phyloP scores from a whole-genome alignment of 345 rosid genomes.

The Aurinia saxatilis region DNA sequence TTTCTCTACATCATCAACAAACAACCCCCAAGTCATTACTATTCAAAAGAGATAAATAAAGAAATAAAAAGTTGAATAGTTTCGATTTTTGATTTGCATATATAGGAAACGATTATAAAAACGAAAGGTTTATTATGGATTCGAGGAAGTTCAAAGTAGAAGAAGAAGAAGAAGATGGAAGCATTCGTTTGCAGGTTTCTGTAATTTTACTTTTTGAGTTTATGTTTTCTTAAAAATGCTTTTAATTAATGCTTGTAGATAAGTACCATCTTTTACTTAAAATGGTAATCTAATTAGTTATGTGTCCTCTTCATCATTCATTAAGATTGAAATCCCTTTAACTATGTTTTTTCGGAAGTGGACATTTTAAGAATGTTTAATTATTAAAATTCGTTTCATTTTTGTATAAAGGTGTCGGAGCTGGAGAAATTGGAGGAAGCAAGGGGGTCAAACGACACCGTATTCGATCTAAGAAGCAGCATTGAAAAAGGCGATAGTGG shows the following conservation, averaged over 20 bases:
- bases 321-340: neutral
- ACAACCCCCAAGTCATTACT: conserved; percentile 16
- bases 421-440: conserved; percentile 41
- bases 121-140: conserved; percentile 25
- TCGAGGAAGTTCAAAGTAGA: conserved; percentile 12
- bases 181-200: conserved; percentile 43
- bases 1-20: conserved; percentile 28
- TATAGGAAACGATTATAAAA: neutral
- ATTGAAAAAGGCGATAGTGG: conserved; percentile 51
- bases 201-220: neutral
- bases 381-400: neutral
- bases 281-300: neutral
- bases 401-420: conserved; percentile 33
- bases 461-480: conserved; percentile 49
- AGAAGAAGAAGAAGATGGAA: conserved; percentile 38
- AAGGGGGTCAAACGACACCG: conserved; percentile 43
- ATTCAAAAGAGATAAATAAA: neutral
- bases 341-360: neutral
- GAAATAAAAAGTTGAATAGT: neutral
- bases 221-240: neutral
- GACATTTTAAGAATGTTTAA: too few species aligned
- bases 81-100: neutral
- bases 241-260: neutral
- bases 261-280: neutral
- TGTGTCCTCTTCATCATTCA: too few species aligned